Evolutionary conservation across 495 filamentous ascomycete species (phyloP).

Genomic region (Cladorrhinum samala): DNA sequence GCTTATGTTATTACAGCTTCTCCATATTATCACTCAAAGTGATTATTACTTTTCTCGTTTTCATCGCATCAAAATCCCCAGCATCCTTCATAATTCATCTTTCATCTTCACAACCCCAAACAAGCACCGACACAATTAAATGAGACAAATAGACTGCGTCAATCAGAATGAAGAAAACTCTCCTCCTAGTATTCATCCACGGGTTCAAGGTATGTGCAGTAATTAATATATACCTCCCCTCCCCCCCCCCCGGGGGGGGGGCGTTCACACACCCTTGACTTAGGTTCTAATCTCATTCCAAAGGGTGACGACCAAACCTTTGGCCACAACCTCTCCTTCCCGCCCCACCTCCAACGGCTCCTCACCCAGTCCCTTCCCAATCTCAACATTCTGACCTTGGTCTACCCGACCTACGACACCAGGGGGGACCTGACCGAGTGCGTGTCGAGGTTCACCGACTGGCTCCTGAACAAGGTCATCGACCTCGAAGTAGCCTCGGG

Average conservation of each 20-base stretch:
- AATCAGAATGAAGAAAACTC: conserved; percentile 72
- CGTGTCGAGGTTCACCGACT: conserved; percentile 78
- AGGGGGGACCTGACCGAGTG: conserved; percentile 77
- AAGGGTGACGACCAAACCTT: conserved; percentile 91
- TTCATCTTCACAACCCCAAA: no score
- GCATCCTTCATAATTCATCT: no score
- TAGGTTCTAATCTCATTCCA: neutral
- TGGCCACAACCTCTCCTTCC: conserved; percentile 55
- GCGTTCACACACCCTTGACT: no score
- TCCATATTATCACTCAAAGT: no score
- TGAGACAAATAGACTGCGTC: neutral
- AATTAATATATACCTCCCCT: conserved; percentile 13
- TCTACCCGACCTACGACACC: conserved; percentile 91
- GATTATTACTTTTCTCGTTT: no score
- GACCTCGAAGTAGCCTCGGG: conserved; percentile 80
- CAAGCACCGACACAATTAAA: no score
- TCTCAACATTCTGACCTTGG: conserved; percentile 59
- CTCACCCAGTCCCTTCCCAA: conserved; percentile 67
- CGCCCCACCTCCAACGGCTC: conserved; percentile 64
- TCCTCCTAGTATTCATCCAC: conserved; percentile 90
- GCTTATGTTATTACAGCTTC: no score
- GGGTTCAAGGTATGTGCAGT: conserved; percentile 99
- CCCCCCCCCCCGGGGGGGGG: no score
- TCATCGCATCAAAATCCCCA: no score
- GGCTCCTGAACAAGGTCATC: conserved; percentile 88